Evolutionary conservation across 345 rosid species (phyloP), one percentile per base, ranked within the genome.

Genomic region (Syzygium aromaticum): DNA sequence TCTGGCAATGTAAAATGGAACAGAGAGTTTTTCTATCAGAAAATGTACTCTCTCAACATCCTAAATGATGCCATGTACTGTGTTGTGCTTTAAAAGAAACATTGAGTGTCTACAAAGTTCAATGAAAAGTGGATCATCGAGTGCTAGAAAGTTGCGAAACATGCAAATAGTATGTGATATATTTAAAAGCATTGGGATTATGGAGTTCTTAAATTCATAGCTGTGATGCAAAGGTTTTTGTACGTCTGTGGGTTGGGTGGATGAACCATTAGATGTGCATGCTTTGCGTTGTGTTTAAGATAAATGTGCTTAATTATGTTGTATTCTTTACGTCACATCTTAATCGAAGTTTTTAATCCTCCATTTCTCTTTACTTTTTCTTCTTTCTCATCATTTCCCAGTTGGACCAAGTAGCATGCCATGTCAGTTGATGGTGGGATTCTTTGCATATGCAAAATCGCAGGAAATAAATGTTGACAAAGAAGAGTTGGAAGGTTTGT

Each of bases 341-440:
- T 67, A 46, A 67, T 21, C 6, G 16, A 15, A 51, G 51, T 73
- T 25, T 77, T 43, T 23, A 51, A 73, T 43, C 10, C 33, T 64
- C 87, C 77, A 15, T 23, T 73, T 17, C 54, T 46, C 83, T 30
- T 88, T 43, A 28, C 78, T 22, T 51, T 17, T 52, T 67, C 15
- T 77, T 54, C 17, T 77, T 46, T n/a, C 87, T 87, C 85, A 23
- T 46, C 89, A 43, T 85, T 12, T 89, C 64, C 86, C 91, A 96
- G 99, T 95, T 87, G 98, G 98, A 85, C 98, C 95, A 51, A 93
- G 88, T 88, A 92, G 97, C 93, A 94, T 94, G 92, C 98, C 98
- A 9, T 95, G 98, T 93, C 99, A 97, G 88, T 89, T 97, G 92
- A 97, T 97, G 99, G 93, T 95, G 7, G 98, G 99, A 21, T 96